Evolutionary conservation across 805 yeast genomes (phyloP), one percentile per base, ranked within the genome.

Genomic region (Metschnikowia henanensis): DNA sequence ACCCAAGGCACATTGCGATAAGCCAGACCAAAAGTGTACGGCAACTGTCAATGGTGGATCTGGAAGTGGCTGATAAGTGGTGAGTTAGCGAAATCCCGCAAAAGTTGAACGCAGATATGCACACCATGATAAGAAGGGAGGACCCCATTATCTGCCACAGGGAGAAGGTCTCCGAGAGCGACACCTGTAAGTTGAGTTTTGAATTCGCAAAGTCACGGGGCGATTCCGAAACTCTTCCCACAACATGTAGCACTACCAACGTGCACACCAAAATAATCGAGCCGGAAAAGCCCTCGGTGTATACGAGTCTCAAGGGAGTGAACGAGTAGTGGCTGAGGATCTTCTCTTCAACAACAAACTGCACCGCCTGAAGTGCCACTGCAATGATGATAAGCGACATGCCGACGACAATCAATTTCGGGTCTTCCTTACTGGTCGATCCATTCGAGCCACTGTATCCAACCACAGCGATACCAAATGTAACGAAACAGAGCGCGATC

Each of bases 11-110:
- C 39, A 87, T 65, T 0, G 94, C 87, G 7, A 84, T 76, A 1
- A 82, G 30, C 95, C 95, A 87, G 15, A 87, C 91, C 21, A 84
- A 62, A 19, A 85, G 63, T 0, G 94, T 86, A 51, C 95, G 73
- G 46, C 86, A 82, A 0, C 90, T 82, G 57, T 87, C 95, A 39
- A 87, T 77, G 2, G 94, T 87, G 18, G 89, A 81, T 57, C 94
- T 72, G 2, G 91, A 75, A 1, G 95, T 86, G 26, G 95, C 94
- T 40, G 85, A 81, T 37, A 86, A 58, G 35, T 66, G 64, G 38
- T 77, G 72, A 2, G 95, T 87, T 30, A 87, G 66, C 7, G 87
- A 74, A 30, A 85, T 75, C 2, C 95, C 95, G 54, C 81, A 81
- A 60, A 73, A 82, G 62, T 87, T 87, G 74, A 87, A 87, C 5